Evolutionary conservation across 2,329 filamentous ascomycete genomes (phyloP), one percentile per base, ranked within the genome.

Genomic region (Trichophyton verrucosum): DNA sequence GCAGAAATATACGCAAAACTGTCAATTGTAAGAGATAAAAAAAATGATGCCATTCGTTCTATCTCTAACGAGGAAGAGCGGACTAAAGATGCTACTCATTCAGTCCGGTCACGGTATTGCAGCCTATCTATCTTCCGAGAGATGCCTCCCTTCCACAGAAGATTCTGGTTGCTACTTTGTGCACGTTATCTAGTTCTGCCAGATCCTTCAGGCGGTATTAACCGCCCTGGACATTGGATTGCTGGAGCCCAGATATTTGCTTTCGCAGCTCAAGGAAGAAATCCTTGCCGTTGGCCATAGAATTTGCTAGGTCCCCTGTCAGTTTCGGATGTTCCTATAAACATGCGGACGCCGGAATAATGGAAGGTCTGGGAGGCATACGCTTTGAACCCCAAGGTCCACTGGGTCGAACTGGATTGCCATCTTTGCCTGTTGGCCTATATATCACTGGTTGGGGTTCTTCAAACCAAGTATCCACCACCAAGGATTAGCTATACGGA

Each of bases 181-280:
- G 15, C 6, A 17, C 5, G n/a, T 44, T 44, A 44, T 20, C 6
- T 7, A 3, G 15, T 7, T 11, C 20, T 17, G n/a, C 9, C 44
- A 9, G 44, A 47, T 47, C 44, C 44, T 47, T 47, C 20, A 11
- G 11, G 44, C 20, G 5, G 9, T 20, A 4, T 24, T 53, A 57
- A 15, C 55, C 55, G 55, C 55, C 55, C 27, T 57, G 55, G 33
- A 44, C 22, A 17, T 44, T 57, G 11, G 55, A 44, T 57, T 75
- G 71, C 46, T 73, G 75, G 46, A 77, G 66, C 9, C 71, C 65
- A 1, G 74, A 69, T 11, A 79, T 68, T 64, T 79, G 77, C 65
- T 77, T 78, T 46, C 77, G 74, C 33, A 79, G 71, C 63, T 79
- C 77, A 57, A 77, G 68, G 66, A 77, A 78, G 68, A 79, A 79